These are phyloP conservation scores for Apophysomyces ossiformis DNA, from an alignment of 371 early-diverging fungal genomes.

Conservation along the genomic window DNA sequence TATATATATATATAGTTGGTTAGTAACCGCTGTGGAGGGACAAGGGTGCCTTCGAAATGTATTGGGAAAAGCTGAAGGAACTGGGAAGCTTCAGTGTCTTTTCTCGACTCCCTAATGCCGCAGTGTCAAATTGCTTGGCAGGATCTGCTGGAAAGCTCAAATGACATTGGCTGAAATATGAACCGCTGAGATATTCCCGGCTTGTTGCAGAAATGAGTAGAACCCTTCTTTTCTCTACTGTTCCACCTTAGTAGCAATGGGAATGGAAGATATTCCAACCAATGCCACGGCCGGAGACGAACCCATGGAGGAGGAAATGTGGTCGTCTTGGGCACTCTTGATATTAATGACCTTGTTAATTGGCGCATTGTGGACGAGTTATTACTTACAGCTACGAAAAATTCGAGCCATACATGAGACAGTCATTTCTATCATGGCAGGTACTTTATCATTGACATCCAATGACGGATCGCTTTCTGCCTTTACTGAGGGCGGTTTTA, in stretches of 20 bases:
- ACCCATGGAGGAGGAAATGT: constrained; percentile 72
- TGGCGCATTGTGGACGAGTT: constrained; percentile 82
- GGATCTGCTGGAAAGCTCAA: no score
- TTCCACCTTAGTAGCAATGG: constrained; percentile 15
- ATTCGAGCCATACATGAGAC: constrained; percentile 92
- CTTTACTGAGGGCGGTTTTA: neutral
- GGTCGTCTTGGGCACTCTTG: constrained; percentile 84
- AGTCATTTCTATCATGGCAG: constrained; percentile 90
- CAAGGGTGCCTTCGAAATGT: no score
- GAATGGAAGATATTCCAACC: constrained; percentile 24
- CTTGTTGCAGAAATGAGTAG: no score
- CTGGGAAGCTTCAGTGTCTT: no score
- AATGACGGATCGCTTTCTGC: neutral
- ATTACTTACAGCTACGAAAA: constrained; percentile 82
- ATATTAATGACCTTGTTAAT: constrained; percentile 84
- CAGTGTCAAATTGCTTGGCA: no score
- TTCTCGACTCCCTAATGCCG: no score
- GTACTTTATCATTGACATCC: constrained; percentile 29
- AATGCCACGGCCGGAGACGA: constrained; percentile 31
- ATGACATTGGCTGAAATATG: no score
- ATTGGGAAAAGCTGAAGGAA: no score
- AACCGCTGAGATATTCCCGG: no score
- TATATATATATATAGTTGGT: no score
- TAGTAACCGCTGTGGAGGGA: no score
- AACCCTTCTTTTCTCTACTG: neutral